phyloP scores from a whole-genome alignment of 2,329 filamentous ascomycete genomes.

The Fusarium sambucinum region DNA sequence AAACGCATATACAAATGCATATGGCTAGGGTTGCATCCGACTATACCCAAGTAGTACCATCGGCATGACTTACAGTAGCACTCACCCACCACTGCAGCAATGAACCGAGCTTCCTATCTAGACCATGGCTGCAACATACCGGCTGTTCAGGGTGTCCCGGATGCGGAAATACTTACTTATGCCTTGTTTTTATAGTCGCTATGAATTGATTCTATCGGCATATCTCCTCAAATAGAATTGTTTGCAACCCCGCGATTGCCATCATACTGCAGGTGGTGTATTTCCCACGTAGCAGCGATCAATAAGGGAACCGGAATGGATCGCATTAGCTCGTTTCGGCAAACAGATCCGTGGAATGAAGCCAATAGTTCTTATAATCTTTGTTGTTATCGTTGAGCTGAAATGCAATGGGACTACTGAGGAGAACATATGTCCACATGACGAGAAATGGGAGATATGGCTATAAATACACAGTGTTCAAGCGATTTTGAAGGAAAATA shows the following conservation, averaged over 20 bases:
- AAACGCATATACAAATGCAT: background rate
- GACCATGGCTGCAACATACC: background rate
- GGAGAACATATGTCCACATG: background rate
- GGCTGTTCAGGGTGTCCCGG: background rate
- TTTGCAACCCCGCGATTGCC: background rate
- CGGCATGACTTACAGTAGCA: slow-evolving; percentile 4
- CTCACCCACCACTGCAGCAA: background rate
- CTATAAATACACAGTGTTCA: background rate
- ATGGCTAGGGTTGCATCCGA: no score
- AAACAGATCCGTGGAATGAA: background rate
- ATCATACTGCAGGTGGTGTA: background rate
- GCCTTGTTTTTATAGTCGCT: background rate
- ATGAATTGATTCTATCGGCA: background rate
- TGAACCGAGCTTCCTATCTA: background rate
- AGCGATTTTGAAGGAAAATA: background rate
- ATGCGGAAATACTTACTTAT: background rate
- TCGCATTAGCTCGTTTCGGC: background rate
- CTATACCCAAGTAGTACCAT: background rate
- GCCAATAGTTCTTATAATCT: background rate
- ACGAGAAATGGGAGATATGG: background rate
- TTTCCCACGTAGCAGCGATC: background rate
- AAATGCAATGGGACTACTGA: background rate
- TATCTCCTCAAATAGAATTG: background rate
- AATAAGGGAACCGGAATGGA: fast-evolving
- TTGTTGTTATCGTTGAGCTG: background rate